These are phyloP conservation scores for Trichoderma cornu-damae DNA, from an alignment of 2,329 filamentous ascomycete genomes.

Conservation along the genomic window DNA sequence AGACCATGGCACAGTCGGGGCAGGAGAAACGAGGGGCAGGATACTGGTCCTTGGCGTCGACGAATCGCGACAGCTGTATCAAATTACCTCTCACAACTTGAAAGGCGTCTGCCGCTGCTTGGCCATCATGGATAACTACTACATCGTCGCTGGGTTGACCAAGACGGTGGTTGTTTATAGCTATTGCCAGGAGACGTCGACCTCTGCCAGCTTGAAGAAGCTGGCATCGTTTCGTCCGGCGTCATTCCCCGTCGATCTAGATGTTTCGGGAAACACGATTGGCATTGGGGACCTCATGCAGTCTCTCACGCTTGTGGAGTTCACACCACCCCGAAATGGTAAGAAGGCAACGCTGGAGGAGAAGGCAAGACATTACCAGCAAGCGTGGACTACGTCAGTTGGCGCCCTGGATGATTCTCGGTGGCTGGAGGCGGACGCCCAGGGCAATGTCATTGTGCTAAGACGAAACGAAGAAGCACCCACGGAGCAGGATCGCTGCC, in stretches of 20 bases:
- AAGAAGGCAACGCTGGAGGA: constrained; percentile 63
- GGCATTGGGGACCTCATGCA: constrained; percentile 93
- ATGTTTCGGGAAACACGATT: constrained; percentile 68
- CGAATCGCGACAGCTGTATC: constrained; percentile 64
- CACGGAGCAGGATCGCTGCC: constrained; percentile 65
- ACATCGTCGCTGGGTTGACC: constrained; percentile 79
- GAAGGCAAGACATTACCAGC: constrained; percentile 73
- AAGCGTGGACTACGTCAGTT: constrained; percentile 76
- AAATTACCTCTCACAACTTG: constrained; percentile 63
- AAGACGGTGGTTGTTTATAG: constrained; percentile 69
- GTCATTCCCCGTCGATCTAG: constrained; percentile 77
- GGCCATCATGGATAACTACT: constrained; percentile 65
- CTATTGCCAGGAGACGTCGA: constrained; percentile 53
- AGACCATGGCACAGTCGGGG: constrained; percentile 50
- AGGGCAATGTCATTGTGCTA: constrained; percentile 83
- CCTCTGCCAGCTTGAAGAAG: constrained; percentile 58
- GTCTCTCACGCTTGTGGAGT: constrained; percentile 74
- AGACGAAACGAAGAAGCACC: constrained; percentile 66
- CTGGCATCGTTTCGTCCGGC: constrained; percentile 73
- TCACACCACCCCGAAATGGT: constrained; percentile 52
- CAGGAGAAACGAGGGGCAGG: constrained; percentile 57
- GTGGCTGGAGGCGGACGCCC: constrained; percentile 79
- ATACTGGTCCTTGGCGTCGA: constrained; percentile 83
- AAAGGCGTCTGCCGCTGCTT: constrained; percentile 79
- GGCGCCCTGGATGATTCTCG: constrained; percentile 65